Evolutionary conservation across 2,329 filamentous ascomycete genomes (phyloP).

Genomic region (Sporothrix globosa): DNA sequence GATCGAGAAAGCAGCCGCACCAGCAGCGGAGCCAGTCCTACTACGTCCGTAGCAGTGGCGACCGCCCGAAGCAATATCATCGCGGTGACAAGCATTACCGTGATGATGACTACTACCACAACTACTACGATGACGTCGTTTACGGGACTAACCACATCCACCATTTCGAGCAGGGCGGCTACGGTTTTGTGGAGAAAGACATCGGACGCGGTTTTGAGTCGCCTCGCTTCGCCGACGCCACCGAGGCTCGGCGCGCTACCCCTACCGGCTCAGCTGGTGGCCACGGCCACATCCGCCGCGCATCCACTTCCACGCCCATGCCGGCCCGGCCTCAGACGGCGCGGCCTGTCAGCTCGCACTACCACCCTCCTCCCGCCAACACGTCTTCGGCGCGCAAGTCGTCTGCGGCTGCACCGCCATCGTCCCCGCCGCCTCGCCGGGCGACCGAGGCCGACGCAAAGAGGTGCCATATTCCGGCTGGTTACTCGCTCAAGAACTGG

Average conservation of each 20-base stretch:
- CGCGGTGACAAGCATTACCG: slow-evolving; percentile 36
- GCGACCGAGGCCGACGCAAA: slow-evolving; percentile 64
- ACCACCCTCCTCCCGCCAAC: slow-evolving; percentile 48
- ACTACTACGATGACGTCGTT: slow-evolving; percentile 54
- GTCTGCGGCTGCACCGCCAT: slow-evolving; percentile 39
- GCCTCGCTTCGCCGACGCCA: slow-evolving; percentile 47
- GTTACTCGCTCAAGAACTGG: slow-evolving; percentile 98
- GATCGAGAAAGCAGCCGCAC: slow-evolving; percentile 48
- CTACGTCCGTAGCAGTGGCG: slow-evolving; percentile 11
- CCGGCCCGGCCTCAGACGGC: slow-evolving; percentile 59
- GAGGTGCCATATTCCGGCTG: slow-evolving; percentile 75
- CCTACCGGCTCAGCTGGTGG: slow-evolving; percentile 45
- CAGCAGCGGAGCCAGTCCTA: slow-evolving; percentile 35
- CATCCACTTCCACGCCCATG: slow-evolving; percentile 35
- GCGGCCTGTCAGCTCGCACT: slow-evolving; percentile 50
- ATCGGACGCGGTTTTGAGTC: slow-evolving; percentile 49
- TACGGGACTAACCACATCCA: slow-evolving; percentile 62
- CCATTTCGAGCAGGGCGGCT: slow-evolving; percentile 56
- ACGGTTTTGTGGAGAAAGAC: slow-evolving; percentile 43
- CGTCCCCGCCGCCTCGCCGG: slow-evolving; percentile 46
- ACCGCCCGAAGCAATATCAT: slow-evolving; percentile 10
- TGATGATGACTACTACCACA: slow-evolving; percentile 29
- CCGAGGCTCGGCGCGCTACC: slow-evolving; percentile 44
- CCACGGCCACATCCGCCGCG: slow-evolving; percentile 41
- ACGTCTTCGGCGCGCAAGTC: slow-evolving; percentile 28